phyloP scores from a whole-genome alignment of 2,329 filamentous ascomycete species.

The Colletotrichum incanum region DNA sequence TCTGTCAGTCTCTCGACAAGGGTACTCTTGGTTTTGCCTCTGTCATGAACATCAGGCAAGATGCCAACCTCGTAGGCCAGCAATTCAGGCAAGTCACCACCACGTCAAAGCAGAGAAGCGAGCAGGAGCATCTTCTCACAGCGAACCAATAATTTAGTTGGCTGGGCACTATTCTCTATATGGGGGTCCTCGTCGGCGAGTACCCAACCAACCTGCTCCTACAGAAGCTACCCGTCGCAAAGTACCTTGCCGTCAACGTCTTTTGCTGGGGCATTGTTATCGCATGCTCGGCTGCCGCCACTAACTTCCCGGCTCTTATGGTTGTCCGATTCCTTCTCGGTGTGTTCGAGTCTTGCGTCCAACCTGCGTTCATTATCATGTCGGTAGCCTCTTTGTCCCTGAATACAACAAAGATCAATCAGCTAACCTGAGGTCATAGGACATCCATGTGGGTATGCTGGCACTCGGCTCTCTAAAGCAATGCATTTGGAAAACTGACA shows the following conservation, averaged over 20 bases:
- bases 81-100: slow-evolving; percentile 9
- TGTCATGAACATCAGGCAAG: slow-evolving; percentile 66
- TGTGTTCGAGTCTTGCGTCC: slow-evolving; percentile 48
- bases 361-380: slow-evolving; percentile 63
- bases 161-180: slow-evolving; percentile 71
- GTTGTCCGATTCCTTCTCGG: slow-evolving; percentile 44
- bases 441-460: slow-evolving; percentile 57
- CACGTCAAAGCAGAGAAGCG: no score
- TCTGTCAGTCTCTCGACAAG: slow-evolving; percentile 54
- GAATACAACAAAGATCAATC: neutral
- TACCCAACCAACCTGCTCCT: slow-evolving; percentile 72
- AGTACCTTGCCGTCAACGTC: slow-evolving; percentile 46
- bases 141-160: slow-evolving; percentile 64
- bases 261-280: slow-evolving; percentile 63
- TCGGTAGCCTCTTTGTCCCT: neutral
- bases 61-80: slow-evolving; percentile 64
- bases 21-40: slow-evolving; percentile 61
- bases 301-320: slow-evolving; percentile 41
- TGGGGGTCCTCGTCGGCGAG: slow-evolving; percentile 74
- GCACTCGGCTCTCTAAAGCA: no score
- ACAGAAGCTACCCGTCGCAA: slow-evolving; percentile 56
- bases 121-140: no score
- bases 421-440: neutral
- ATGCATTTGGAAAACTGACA: neutral
- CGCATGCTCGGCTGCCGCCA: slow-evolving; percentile 48